Base-by-base conservation (phyloP, 805 yeast genomes). In the Candida pseudofarinosa region DNA sequence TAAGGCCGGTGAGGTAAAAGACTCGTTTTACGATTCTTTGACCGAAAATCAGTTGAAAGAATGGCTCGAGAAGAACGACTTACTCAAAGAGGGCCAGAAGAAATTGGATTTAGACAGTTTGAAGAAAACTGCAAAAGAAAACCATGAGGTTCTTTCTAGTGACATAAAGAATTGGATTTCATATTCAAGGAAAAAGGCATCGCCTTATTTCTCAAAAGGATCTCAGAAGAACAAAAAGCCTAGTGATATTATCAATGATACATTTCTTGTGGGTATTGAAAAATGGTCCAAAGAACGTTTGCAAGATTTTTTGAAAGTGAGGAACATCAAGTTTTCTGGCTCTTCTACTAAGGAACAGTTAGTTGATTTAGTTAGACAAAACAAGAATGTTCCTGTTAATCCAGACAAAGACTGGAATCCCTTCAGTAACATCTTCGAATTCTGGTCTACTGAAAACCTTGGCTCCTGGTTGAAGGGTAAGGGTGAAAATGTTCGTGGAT, bases 21-120 rank as follows among this genome's bases (percentile, higher is more conserved):
- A 69, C 31, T 68, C 67, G 32, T 60, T 74, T 16, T 73, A 79
- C 55, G 67, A 76, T 44, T 59, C 67, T 14, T 79, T 84, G 84
- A 59, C 78, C 3, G 66, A 74, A 19, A 64, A 72, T 3, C 85
- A 81, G 51, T 59, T 82, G 45, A 63, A 69, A 51, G 74, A 73
- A 45, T 82, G 85, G 79, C 59, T 83, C 28, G 58, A 66, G 42
- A 55, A 63, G 33, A 79, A 76, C 52, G 62, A 58, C 4, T 19
- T 56, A 13, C 45, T 56, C 31, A 51, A 48, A 41, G 44, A 50
- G 35, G 52, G 52, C 37, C 58, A 59, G 1, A 75, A 74, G 20
- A 56, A 70, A 33, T 58, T 61, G 12, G 52, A 37, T n/a, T 38
- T 56, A 10, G 63, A 59, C 16, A 67, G 69, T 28, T 57, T 76